These are phyloP conservation scores for Dalbergia oliveri DNA, from an alignment of 306 rosid genomes.

Conservation along the genomic window DNA sequence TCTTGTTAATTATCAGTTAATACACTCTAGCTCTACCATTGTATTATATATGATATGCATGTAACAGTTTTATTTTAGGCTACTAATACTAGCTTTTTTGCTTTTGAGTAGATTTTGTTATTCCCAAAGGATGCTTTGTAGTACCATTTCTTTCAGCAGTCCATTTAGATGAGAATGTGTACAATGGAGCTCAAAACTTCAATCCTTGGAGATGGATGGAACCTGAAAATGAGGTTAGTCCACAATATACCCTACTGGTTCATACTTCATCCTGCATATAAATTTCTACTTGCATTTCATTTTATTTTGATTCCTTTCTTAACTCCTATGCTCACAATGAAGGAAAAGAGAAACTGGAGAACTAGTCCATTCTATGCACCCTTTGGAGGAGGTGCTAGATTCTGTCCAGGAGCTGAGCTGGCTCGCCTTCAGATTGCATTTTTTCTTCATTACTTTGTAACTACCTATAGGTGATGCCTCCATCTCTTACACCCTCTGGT, in stretches of 20 bases:
- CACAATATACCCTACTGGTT: constrained; percentile 12
- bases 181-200: constrained; percentile 68
- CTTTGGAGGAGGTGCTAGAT: constrained; percentile 94
- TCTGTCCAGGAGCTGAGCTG: constrained; percentile 94
- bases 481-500: not conserved
- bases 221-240: constrained; percentile 71
- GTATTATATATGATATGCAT: not conserved
- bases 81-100: constrained; percentile 29
- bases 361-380: constrained; percentile 83
- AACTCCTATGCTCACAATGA: constrained; percentile 8
- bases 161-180: constrained; percentile 87
- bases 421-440: constrained; percentile 93
- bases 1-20: not conserved
- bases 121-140: constrained; percentile 91
- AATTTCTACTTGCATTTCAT: not conserved
- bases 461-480: constrained; percentile 62
- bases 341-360: constrained; percentile 92
- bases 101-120: constrained; percentile 65
- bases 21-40: not conserved
- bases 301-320: not conserved
- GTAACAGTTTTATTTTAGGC: not conserved
- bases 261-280: not conserved
- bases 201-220: constrained; percentile 99
- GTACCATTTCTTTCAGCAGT: constrained; percentile 98
- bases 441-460: constrained; percentile 82